Conservation (phyloP, 2,329 filamentous ascomycete genomes). For the Apiospora saccharicola region DNA sequence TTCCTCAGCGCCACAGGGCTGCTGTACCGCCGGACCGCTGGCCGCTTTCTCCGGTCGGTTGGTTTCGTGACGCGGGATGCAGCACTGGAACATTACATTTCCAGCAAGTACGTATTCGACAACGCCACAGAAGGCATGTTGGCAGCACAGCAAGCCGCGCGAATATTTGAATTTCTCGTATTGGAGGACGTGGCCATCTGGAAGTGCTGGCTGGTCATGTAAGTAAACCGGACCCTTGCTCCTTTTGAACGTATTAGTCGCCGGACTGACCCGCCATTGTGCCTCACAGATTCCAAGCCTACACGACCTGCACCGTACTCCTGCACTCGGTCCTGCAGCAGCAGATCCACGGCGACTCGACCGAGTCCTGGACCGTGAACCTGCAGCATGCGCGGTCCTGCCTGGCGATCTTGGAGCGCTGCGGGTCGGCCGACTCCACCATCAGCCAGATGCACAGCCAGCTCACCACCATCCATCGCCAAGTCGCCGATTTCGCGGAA, state of each 20-base stretch:
- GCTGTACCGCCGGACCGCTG: neutral
- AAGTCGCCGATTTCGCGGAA: neutral
- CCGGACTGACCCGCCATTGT: neutral
- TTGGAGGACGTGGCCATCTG: neutral
- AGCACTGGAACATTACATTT: neutral
- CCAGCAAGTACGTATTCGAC: neutral
- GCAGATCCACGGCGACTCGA: neutral
- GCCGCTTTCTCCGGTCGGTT: neutral
- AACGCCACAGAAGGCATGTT: neutral
- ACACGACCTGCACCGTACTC: constrained; percentile 2
- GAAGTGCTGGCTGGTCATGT: constrained; percentile 11
- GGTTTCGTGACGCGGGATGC: neutral
- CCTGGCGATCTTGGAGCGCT: neutral
- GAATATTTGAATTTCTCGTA: neutral
- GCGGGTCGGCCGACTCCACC: neutral
- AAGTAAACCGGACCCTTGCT: neutral
- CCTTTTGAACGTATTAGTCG: no score
- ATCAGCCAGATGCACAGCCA: neutral
- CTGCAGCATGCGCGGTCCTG: neutral
- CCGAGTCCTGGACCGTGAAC: neutral
- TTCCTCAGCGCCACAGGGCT: neutral
- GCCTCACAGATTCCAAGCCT: neutral
- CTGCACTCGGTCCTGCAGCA: neutral
- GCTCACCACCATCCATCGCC: neutral
- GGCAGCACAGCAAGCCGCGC: neutral